Evolutionary conservation across 768 basidiomycete genomes (phyloP).

Genomic region (Podaxis pistillaris): DNA sequence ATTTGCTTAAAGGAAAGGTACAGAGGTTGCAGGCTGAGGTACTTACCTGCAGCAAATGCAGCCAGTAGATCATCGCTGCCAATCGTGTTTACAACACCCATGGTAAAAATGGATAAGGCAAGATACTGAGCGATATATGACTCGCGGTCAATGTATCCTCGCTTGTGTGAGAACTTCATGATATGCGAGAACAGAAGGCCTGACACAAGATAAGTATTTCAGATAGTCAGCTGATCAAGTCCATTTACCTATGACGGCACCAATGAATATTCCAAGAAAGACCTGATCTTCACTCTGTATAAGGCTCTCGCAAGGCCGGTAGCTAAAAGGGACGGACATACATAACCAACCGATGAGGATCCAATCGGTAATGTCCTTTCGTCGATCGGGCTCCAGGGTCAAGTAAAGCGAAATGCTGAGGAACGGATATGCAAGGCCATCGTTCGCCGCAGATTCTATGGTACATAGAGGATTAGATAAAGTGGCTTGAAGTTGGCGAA

Average conservation of each 20-base stretch:
- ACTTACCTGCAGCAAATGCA: constrained; percentile 70
- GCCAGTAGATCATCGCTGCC: constrained; percentile 86
- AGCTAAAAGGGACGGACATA: constrained; percentile 29
- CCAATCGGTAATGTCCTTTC: constrained; percentile 79
- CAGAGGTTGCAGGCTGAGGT: not conserved
- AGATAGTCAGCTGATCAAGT: not conserved
- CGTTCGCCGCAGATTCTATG: constrained; percentile 87
- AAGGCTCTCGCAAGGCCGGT: not conserved
- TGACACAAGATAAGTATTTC: constrained; percentile 19
- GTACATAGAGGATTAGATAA: not conserved
- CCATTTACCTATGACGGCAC: constrained; percentile 49
- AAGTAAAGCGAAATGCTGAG: constrained; percentile 85
- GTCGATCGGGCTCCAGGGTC: constrained; percentile 61
- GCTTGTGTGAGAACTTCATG: constrained; percentile 50
- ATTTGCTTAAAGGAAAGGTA: not conserved
- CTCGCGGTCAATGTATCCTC: constrained; percentile 41
- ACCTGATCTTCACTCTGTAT: constrained; percentile 62
- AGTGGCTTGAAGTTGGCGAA: not conserved
- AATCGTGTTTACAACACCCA: constrained; percentile 70
- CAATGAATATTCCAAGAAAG: constrained; percentile 67
- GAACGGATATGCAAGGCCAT: constrained; percentile 95
- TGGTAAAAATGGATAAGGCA: constrained; percentile 63
- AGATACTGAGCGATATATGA: constrained; percentile 83
- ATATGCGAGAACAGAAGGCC: constrained; percentile 64
- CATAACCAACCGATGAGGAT: constrained; percentile 82